Evolutionary conservation across 805 yeast genomes (phyloP).

Genomic region (Wickerhamomyces ciferrii): DNA sequence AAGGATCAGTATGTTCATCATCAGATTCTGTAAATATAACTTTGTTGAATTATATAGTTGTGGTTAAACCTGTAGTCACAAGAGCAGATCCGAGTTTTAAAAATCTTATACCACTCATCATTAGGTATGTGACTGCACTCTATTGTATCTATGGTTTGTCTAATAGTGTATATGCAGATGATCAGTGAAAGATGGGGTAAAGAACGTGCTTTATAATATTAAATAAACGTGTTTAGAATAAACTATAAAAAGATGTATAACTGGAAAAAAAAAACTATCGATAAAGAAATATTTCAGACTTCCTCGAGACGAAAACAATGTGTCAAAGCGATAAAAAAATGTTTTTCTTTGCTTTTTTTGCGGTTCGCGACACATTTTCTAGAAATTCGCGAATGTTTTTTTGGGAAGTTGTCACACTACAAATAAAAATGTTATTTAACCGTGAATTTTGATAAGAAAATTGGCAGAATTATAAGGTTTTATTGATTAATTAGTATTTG

Average conservation of each 20-base stretch:
- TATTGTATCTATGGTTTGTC: too few species aligned
- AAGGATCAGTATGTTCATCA: slow-evolving; percentile 7
- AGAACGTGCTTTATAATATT: background rate
- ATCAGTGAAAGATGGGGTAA: too few species aligned
- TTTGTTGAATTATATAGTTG: slow-evolving; percentile 3
- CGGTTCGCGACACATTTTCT: background rate
- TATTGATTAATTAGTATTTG: too few species aligned
- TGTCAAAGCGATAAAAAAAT: background rate
- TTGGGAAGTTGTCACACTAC: too few species aligned
- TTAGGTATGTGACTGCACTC: background rate
- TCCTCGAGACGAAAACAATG: background rate
- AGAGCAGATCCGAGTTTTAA: slow-evolving; percentile 4
- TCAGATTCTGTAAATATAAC: slow-evolving; percentile 6
- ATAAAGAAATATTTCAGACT: too few species aligned
- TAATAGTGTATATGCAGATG: too few species aligned
- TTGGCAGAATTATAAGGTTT: too few species aligned
- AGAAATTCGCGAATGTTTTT: too few species aligned
- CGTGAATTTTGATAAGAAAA: too few species aligned
- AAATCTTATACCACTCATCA: slow-evolving; percentile 2
- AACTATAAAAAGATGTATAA: background rate
- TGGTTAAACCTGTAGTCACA: slow-evolving; percentile 6
- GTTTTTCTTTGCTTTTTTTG: background rate
- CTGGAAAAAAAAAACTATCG: too few species aligned
- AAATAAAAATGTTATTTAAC: too few species aligned
- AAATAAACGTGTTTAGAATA: too few species aligned